Evolutionary conservation across 108 stramenopile species (phyloP), one percentile per base, ranked within the genome.

Genomic region (Stephanodiscus minutulus): DNA sequence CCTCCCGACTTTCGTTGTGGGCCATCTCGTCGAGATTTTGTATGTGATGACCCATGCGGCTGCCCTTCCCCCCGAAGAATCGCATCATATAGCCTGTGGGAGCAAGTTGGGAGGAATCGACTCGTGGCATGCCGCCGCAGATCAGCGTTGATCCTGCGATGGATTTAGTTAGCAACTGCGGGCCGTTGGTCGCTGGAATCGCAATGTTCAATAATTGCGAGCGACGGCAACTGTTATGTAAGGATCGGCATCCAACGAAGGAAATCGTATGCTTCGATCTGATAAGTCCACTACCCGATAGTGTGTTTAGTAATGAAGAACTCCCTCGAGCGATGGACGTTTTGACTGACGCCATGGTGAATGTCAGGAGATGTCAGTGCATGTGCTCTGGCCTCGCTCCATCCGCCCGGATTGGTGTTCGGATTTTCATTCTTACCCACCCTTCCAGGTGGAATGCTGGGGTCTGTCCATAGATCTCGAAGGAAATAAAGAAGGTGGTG

Each of bases 21-120:
- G 91, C 91, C 74, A 84, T 68, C 28, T 91, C 91, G 31, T 88
- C 82, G 49, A 91, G 70, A 20, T 76, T 83, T 65, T 91, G 84
- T 10, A 82, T 24, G 60, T 85, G 74, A 62, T 88, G 85, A 52
- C 90, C 90, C 86, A 91, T 88, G 64, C 77, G 81, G 31, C 77
- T 81, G 33, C 64, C 84, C 54, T 85, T 82, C 56, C 84, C 49
- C 0, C 72, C 72, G 27, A 82, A 82, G 24, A 49, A 61, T 15
- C 84, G 73, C 37, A 72, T 55, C 2, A 63, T 63, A 1, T 3
- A 35, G 35, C 13, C 15, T 33, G 1, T 5, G 22, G 52, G 22
- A 8, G 22, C 25, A 9, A 25, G 1, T 0, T 0, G 25, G 22
- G 52, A 9, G 24, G 52, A 25, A 2, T 53, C 18, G 18, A 18